Conservation (phyloP, 495 filamentous ascomycete species). For the Polyplosphaeria fusca region DNA sequence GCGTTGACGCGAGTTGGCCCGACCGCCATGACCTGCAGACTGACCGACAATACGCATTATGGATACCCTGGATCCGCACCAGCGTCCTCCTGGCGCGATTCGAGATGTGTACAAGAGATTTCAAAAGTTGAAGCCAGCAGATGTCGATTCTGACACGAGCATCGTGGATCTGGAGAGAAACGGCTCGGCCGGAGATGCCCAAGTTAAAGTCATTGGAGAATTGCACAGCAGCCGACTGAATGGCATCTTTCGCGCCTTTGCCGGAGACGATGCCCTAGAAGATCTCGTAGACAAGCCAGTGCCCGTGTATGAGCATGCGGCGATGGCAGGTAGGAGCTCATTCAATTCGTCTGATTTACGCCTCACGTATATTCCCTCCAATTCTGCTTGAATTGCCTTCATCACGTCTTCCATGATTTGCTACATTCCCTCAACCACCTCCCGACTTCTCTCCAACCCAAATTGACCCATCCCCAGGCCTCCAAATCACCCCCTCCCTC, state of each 20-base stretch:
- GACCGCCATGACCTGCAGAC: no score
- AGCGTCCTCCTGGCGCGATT: constrained; percentile 64
- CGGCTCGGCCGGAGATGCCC: neutral
- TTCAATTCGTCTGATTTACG: neutral
- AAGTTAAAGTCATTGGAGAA: constrained; percentile 4
- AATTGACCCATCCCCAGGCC: constrained; percentile 50
- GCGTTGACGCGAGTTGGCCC: constrained; percentile 8
- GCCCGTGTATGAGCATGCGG: constrained; percentile 32
- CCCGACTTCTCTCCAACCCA: neutral
- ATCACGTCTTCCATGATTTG: neutral
- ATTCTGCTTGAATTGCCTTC: neutral
- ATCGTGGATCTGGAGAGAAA: constrained; percentile 46
- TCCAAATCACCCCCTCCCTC: constrained; percentile 70
- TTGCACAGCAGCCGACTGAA: constrained; percentile 18
- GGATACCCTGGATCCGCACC: constrained; percentile 59
- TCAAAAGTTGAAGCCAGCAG: constrained; percentile 45
- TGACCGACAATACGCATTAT: neutral
- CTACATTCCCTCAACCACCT: neutral
- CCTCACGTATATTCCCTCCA: neutral
- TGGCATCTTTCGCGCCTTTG: constrained; percentile 11
- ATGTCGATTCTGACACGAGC: constrained; percentile 47
- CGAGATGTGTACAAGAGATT: constrained; percentile 65
- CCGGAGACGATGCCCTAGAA: neutral
- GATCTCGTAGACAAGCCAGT: neutral
- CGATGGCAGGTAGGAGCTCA: constrained; percentile 39